Base-by-base conservation (phyloP, 2,329 filamentous ascomycete genomes). In the Fusarium sp. region DNA sequence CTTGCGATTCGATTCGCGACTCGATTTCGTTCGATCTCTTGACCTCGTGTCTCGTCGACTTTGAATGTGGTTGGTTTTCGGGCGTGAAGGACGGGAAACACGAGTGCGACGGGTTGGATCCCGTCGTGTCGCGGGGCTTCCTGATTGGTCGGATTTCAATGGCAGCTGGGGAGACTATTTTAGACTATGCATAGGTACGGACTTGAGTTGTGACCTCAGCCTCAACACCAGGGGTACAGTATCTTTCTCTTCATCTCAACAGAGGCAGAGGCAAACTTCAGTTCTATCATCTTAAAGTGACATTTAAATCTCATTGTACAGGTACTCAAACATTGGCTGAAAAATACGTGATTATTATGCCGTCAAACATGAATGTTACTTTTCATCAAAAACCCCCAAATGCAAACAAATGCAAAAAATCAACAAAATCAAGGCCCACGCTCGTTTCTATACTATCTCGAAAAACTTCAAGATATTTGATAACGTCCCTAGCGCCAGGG, bases 91-190 rank as follows among this genome's bases (percentile, higher is more conserved):
- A 73, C 39, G 64, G 68, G 67, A 74, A 67, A 72, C 76, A 72
- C 72, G 68, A 72, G 69, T 78, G 76, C 75, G 74, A 78, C 71
- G 65, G 74, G 68, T 68, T 75, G 67, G 67, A 71, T 45, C 64
- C 54, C 64, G 73, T 73, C 71, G 73, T 78, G 68, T 78, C 71
- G 74, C 71, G 54, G 74, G 61, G 66, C 41, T 43, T 39, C 56
- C 29, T 78, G 76, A 78, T 78, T 78, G 76, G 76, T 35, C 61
- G 50, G 31, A 35, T 62, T 7, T 45, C n/a, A 18, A 60, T 66
- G 54, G 59, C 54, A 66, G 54, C 62, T 69, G 72, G 61, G 68
- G 72, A 69, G 24, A 75, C 72, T 69, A 39, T 43, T 45, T 71
- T 48, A 52, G 50, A 73, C 71, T 56, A 74, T 61, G 27, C 39